A percentile compares a stretch with the other conserved stretches of the same genome.
Evolutionary conservation across 208 protist genomes (phyloP).

Genomic region (Leishmania aethiopica): DNA sequence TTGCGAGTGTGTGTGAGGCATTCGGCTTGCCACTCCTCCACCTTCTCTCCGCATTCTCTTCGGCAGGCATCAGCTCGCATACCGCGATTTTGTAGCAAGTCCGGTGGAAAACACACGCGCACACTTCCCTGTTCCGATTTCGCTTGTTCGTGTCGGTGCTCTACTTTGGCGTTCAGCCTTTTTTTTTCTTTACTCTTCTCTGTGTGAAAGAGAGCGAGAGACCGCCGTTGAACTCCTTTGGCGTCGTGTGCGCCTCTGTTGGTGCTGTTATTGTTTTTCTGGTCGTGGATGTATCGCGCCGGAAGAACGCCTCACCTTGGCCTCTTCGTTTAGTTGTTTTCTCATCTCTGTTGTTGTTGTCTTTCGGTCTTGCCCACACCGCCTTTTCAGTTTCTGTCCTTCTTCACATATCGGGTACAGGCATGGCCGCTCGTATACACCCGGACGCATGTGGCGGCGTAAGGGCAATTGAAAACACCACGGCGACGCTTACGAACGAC

Average conservation of each 20-base stretch:
- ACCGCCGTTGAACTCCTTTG: neutral
- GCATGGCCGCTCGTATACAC: neutral
- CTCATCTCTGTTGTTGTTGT: neutral
- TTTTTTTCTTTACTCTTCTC: neutral
- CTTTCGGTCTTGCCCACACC: neutral
- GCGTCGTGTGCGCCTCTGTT: neutral
- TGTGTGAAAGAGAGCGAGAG: neutral
- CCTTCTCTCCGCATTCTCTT: slow-evolving; percentile 1
- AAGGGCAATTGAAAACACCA: neutral
- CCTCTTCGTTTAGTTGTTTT: neutral
- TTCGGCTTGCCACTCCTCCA: slow-evolving; percentile 4
- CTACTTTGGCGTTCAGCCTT: neutral
- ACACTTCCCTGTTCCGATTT: neutral
- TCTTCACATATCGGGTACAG: neutral
- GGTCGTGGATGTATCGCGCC: neutral
- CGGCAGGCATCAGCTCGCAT: neutral
- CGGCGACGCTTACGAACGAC: slow-evolving; percentile 32
- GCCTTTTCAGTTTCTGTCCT: neutral
- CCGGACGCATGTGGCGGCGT: neutral
- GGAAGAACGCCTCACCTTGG: neutral
- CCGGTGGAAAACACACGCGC: neutral
- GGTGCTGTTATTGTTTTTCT: neutral
- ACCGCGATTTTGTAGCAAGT: neutral
- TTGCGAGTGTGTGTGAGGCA: neutral
- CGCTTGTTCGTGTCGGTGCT: neutral